phyloP scores from a whole-genome alignment of 2,329 filamentous ascomycete genomes.

The Fusarium anthophilum region DNA sequence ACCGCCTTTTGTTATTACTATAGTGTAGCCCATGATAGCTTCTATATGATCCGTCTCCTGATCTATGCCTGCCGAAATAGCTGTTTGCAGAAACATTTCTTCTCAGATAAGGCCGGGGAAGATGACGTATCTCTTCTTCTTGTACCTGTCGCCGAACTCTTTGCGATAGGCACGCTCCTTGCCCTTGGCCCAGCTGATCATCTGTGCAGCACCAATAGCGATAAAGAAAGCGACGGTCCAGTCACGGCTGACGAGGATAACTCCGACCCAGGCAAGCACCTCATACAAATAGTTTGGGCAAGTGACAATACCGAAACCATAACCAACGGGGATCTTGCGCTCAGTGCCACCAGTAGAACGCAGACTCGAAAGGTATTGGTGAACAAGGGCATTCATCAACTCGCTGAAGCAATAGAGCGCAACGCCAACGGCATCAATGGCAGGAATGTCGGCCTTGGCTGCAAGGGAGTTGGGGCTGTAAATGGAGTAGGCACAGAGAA shows the following conservation, averaged over 20 bases:
- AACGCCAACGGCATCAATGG: conserved; percentile 73
- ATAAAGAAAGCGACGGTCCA: conserved; percentile 83
- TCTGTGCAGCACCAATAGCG: conserved; percentile 75
- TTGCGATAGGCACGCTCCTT: conserved; percentile 92
- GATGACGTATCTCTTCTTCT: conserved; percentile 89
- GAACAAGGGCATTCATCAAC: conserved; percentile 80
- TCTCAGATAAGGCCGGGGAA: conserved; percentile 78
- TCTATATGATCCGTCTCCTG: neutral
- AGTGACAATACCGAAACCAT: conserved; percentile 87
- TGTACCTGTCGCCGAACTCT: conserved; percentile 93
- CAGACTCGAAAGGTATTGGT: conserved; percentile 80
- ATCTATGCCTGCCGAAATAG: neutral
- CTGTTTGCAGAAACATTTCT: neutral
- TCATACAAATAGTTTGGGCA: conserved; percentile 99
- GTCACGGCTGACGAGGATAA: conserved; percentile 82
- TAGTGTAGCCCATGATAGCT: neutral
- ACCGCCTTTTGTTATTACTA: neutral
- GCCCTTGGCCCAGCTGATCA: conserved; percentile 88
- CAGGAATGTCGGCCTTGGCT: conserved; percentile 59
- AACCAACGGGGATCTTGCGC: conserved; percentile 85
- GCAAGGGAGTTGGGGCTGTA: conserved; percentile 80
- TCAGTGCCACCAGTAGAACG: conserved; percentile 83
- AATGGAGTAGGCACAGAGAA: conserved; percentile 84
- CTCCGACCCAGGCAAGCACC: conserved; percentile 83
- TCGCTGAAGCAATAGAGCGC: conserved; percentile 81